These are phyloP conservation scores for Metarhizium sp. DNA, from an alignment of 2,329 filamentous ascomycete species.

Conservation along the genomic window DNA sequence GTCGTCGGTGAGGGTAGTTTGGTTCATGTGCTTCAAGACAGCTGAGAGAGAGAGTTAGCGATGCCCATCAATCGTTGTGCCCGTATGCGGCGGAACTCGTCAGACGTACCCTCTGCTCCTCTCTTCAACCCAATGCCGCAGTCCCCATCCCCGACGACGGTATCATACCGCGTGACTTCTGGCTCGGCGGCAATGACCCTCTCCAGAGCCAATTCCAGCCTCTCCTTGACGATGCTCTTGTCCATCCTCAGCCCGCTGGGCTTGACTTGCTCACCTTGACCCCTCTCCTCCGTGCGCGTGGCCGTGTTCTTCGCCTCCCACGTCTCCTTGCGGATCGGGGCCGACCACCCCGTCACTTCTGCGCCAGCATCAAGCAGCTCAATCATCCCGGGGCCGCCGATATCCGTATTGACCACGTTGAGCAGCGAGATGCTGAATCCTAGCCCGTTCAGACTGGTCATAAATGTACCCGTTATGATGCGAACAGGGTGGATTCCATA, in stretches of 20 bases:
- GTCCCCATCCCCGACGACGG: constrained; percentile 82
- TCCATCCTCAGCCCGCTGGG: constrained; percentile 45
- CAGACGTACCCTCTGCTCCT: constrained; percentile 62
- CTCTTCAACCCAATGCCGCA: constrained; percentile 81
- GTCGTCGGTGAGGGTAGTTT: constrained; percentile 38
- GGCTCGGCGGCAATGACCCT: constrained; percentile 58
- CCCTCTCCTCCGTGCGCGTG: constrained; percentile 30
- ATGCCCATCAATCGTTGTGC: not conserved
- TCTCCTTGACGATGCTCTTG: constrained; percentile 34
- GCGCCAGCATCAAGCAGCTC: constrained; percentile 60
- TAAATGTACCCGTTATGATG: constrained; percentile 61
- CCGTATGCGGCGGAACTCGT: not conserved
- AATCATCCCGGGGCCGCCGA: constrained; percentile 52
- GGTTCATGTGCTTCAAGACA: constrained; percentile 39
- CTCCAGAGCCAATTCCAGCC: constrained; percentile 48
- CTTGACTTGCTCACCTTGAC: constrained; percentile 23
- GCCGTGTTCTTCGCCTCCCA: constrained; percentile 50
- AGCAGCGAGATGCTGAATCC: constrained; percentile 67
- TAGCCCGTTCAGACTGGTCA: constrained; percentile 69
- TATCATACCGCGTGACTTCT: constrained; percentile 65
- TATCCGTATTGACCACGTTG: constrained; percentile 51
- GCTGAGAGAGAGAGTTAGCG: constrained; percentile 23
- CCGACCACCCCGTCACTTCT: constrained; percentile 62
- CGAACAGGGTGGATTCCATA: constrained; percentile 55
- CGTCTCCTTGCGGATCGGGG: constrained; percentile 51